These are phyloP conservation scores for Chlorella sp. DNA, from an alignment of 139 green algal species.

Conservation along the genomic window DNA sequence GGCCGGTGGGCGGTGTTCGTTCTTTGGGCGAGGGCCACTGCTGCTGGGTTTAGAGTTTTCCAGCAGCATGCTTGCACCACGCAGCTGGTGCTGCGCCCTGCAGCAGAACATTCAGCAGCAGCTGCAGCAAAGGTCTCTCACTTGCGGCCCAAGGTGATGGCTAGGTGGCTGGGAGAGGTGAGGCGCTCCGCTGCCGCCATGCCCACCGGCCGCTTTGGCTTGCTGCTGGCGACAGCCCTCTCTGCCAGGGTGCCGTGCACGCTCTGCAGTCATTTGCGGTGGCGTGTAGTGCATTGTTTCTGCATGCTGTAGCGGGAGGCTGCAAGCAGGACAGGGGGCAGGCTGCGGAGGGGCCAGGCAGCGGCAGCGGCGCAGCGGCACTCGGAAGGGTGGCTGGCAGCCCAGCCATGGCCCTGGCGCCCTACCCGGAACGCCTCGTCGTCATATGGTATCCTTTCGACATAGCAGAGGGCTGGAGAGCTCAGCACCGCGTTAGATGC, in stretches of 20 bases:
- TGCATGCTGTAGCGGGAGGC: not conserved
- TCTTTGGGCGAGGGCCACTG: no score
- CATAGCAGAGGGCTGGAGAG: conserved; percentile 25
- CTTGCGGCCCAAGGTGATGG: conserved; percentile 27
- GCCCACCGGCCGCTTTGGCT: conserved; percentile 28
- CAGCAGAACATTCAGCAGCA: no score
- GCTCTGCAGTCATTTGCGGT: not conserved
- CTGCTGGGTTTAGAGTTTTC: not conserved
- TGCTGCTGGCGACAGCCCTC: not conserved
- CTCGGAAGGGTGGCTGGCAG: not conserved
- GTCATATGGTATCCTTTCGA: conserved; percentile 28
- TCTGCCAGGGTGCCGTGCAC: not conserved
- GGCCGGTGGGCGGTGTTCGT: not conserved
- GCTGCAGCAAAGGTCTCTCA: not conserved
- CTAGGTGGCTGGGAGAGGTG: not conserved
- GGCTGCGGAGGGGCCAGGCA: not conserved
- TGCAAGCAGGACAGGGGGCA: not conserved
- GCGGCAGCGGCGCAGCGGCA: not conserved
- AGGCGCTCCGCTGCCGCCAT: not conserved
- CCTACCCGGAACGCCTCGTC: conserved; percentile 43
- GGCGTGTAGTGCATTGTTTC: not conserved
- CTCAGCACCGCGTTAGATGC: not conserved
- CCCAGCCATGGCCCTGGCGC: not conserved
- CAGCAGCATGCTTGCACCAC: not conserved
- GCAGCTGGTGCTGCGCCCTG: no score